Evolutionary conservation across 345 rosid genomes (phyloP), one percentile per base, ranked within the genome.

Genomic region (Ceriops zippeliana): DNA sequence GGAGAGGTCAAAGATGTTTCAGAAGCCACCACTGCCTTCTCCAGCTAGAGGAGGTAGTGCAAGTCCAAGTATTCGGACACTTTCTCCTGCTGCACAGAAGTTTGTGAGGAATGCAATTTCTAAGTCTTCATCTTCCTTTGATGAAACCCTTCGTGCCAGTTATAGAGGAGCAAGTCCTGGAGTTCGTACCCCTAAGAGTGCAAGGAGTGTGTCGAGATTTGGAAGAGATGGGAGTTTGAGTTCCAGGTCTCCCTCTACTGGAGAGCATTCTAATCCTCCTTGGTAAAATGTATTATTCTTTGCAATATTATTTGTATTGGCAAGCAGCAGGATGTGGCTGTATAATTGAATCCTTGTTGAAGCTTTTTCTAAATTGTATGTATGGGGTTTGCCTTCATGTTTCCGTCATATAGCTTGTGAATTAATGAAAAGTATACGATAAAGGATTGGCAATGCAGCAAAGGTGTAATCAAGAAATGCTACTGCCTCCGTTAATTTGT

Each of bases 11-110:
- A 87, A 83, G 82, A 87, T 88, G 93, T 89, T 86, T 71, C 89
- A 83, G 80, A 95, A 92, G 75, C 99, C 99, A 7, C 99, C 98
- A 0, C 73, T 95, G 82, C 92, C 91, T 22, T 90, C 99, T 7
- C 98, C 97, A 19, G 86, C 78, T 67, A 84, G 97, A 77, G 92
- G 92, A 20, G 99, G 99, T 34, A 90, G 99, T 78, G 96, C 97
- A 30, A 90, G 98, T 84, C 98, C 99, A 10, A 88, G 75, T 75
- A 89, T 78, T 21, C 80, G 91, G 46, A 84, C 86, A 10, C 86
- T 95, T 54, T 95, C 99, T 53, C 93, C 99, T 8, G 99, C 99
- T 65, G 99, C 98, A 7, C 99, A 85, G 85, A 95, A 95, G 89
- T 92, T 95, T 74, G 84, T 86, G 72, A 88, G 96, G 76, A 85